Evolutionary conservation across 148 eudicot species (phyloP), one percentile per base, ranked within the genome.

Genomic region (Bassia scoparia): DNA sequence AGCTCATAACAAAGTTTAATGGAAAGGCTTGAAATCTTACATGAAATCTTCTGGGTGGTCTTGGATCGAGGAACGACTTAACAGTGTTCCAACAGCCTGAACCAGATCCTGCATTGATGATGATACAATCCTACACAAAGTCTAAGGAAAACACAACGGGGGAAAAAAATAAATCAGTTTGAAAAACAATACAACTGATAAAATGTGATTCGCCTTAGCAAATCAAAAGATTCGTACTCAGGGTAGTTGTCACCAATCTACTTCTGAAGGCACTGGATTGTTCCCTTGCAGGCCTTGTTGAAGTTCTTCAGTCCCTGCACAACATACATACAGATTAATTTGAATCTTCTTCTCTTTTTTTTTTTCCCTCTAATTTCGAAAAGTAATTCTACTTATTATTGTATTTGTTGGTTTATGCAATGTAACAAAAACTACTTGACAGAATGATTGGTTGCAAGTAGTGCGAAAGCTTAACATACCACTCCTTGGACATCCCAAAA

Each of bases 401-500:
- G 21, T 20, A 33, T 15, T 12, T 24, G 1, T 1, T 37, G 0
- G 29, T 41, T 66, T 24, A 24, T 66, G 33, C 20, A 24, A 66
- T 43, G 44, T 9, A 18, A 20, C 43, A 34, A 2, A n/a, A 14
- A 7, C 3, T 15, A 41, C 46, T 41, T 41, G 56, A 52, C 10
- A 52, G 23, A 52, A 52, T 52, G 56, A 52, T 52, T 15, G 18
- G 10, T 5, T 49, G 53, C 53, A 49, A n/a, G 21, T 15, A 52
- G 21, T 26, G n/a, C 10, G 20, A 21, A 5, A 52, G 56, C 56
- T 52, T 49, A 43, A 66, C 73, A 61, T 85, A 93, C 98, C 92
- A 93, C 98, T 84, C 98, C 98, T 78, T 89, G 92, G 66, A 90
- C 98, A 89, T 90, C 98, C 80, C 90, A 82, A 77, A 93, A 87